Conservation (phyloP, 305 asterid genomes). For the Solanum chacoense region DNA sequence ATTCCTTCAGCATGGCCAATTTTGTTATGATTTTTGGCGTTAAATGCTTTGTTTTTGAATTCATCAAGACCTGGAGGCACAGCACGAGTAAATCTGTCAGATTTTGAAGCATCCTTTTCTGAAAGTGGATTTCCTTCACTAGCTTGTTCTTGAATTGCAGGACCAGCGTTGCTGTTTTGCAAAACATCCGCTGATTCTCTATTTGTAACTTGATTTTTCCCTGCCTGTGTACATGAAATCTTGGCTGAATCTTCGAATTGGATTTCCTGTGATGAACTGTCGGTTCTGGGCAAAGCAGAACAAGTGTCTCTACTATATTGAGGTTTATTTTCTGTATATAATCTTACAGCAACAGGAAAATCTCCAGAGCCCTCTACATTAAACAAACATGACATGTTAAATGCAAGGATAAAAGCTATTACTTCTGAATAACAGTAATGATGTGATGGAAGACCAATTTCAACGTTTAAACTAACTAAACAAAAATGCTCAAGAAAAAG, state of each 20-base stretch:
- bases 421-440: neutral
- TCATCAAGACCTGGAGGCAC: conserved; percentile 71
- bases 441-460: neutral
- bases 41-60: conserved; percentile 66
- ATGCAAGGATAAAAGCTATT: neutral
- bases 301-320: conserved; percentile 16
- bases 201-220: conserved; percentile 15
- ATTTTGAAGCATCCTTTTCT: conserved; percentile 32
- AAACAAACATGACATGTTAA: conserved; percentile 5
- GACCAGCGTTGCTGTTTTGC: conserved; percentile 12
- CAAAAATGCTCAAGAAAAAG: neutral
- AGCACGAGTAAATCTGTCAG: conserved; percentile 29
- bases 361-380: conserved; percentile 39
- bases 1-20: conserved; percentile 54
- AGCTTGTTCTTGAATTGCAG: conserved; percentile 24
- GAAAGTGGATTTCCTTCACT: conserved; percentile 16
- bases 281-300: conserved; percentile 19
- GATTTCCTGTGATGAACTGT: conserved; percentile 15
- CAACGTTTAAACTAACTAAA: neutral
- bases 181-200: conserved; percentile 14
- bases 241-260: conserved; percentile 15
- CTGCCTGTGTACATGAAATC: conserved; percentile 6
- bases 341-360: conserved; percentile 25
- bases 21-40: conserved; percentile 26
- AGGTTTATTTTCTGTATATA: conserved; percentile 35